A percentile compares a stretch with the other conserved stretches of the same genome.
phyloP scores from a whole-genome alignment of 2,329 filamentous ascomycete species.

The Torrubiella hemipterigena region DNA sequence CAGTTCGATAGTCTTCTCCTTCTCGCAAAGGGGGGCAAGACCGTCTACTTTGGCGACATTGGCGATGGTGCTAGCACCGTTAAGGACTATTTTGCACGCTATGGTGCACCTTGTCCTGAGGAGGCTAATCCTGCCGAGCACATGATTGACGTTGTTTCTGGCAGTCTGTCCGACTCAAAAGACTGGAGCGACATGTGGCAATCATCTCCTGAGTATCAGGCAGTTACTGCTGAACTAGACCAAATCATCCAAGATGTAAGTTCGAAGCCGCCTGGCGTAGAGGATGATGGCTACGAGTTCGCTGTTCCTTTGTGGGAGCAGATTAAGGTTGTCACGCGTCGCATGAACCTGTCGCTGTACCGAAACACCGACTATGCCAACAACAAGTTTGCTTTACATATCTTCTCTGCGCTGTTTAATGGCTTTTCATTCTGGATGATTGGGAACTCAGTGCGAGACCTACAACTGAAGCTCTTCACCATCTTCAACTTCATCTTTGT shows the following conservation, averaged over 20 bases:
- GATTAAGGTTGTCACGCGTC: slow-evolving; percentile 48
- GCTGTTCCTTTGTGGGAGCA: slow-evolving; percentile 56
- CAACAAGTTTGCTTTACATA: slow-evolving; percentile 48
- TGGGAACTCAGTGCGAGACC: slow-evolving; percentile 33
- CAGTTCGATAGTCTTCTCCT: slow-evolving; percentile 55
- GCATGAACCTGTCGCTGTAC: slow-evolving; percentile 50
- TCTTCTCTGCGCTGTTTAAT: slow-evolving; percentile 43
- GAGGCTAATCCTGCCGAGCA: slow-evolving; percentile 64
- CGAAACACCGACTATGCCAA: slow-evolving; percentile 56
- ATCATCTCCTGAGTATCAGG: slow-evolving; percentile 45
- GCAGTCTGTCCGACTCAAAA: slow-evolving; percentile 28
- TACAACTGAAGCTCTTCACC: slow-evolving; percentile 45
- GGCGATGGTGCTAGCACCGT: slow-evolving; percentile 42
- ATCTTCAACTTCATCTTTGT: slow-evolving; percentile 55
- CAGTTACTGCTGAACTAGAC: slow-evolving; percentile 50
- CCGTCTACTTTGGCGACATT: slow-evolving; percentile 57
- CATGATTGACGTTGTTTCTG: slow-evolving; percentile 53
- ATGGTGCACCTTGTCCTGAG: slow-evolving; percentile 49
- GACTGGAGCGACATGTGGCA: slow-evolving; percentile 64
- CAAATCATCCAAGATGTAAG: slow-evolving; percentile 45
- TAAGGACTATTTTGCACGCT: slow-evolving; percentile 51
- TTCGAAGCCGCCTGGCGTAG: slow-evolving; percentile 24
- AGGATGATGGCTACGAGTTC: slow-evolving; percentile 53
- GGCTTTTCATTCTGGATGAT: slow-evolving; percentile 52
- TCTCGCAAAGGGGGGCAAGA: slow-evolving; percentile 52